phyloP scores from a whole-genome alignment of 2,329 filamentous ascomycete species.

The Aspergillus hortae region DNA sequence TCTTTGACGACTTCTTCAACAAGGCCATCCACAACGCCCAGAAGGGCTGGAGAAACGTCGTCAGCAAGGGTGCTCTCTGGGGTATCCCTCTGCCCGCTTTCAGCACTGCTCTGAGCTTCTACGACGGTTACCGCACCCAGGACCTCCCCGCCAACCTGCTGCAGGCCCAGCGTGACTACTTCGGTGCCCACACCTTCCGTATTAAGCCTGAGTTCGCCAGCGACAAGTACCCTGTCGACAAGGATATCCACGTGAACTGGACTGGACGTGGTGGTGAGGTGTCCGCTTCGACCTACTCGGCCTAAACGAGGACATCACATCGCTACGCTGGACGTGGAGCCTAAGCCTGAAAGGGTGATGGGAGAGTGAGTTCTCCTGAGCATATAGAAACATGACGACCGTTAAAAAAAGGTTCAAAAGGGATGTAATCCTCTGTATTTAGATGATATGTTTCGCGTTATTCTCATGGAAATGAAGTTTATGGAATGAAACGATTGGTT shows the following conservation, averaged over 20 bases:
- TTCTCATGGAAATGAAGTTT: slow-evolving; percentile 3
- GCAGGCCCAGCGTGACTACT: slow-evolving; percentile 99
- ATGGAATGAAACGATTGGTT: slow-evolving; percentile 8
- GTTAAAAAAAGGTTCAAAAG: slow-evolving; percentile 11
- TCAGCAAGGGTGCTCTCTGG: slow-evolving; percentile 86
- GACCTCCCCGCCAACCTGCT: slow-evolving; percentile 96
- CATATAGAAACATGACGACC: slow-evolving; percentile 22
- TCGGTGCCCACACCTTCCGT: slow-evolving; percentile 87
- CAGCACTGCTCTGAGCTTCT: slow-evolving; percentile 96
- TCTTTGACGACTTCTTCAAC: slow-evolving; percentile 99
- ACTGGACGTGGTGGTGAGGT: slow-evolving; percentile 96
- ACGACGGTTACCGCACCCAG: slow-evolving; percentile 96
- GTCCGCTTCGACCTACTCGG: slow-evolving; percentile 95
- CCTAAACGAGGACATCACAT: slow-evolving; percentile 53
- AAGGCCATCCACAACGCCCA: slow-evolving; percentile 97
- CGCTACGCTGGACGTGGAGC: slow-evolving; percentile 26
- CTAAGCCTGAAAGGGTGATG: slow-evolving; percentile 12
- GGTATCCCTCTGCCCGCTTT: slow-evolving; percentile 96
- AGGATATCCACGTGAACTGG: slow-evolving; percentile 99
- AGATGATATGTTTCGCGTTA: slow-evolving; percentile 10
- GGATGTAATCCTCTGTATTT: slow-evolving; percentile 18
- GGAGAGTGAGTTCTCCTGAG: slow-evolving; percentile 12
- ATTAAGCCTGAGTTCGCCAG: slow-evolving; percentile 77
- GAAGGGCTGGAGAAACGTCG: slow-evolving; percentile 84
- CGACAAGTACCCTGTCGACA: slow-evolving; percentile 75